phyloP scores from a whole-genome alignment of 179 eudicot genomes.

The Silene coronaria region DNA sequence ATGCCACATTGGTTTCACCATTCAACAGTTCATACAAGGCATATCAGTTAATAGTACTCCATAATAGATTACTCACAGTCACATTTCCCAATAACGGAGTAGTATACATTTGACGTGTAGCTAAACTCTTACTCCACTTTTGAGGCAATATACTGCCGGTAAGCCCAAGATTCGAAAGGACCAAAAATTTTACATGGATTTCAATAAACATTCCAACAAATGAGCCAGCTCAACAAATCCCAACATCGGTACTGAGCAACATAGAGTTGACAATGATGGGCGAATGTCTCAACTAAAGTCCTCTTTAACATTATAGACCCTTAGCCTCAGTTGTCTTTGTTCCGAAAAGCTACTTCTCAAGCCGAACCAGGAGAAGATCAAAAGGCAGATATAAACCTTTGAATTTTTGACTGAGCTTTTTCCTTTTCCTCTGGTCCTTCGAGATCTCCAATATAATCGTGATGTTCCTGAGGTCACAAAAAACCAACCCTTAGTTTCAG shows the following conservation, averaged over 20 bases:
- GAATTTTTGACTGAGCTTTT: constrained; percentile 69
- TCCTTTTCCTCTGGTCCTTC: constrained; percentile 98
- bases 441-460: constrained; percentile 85
- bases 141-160: neutral
- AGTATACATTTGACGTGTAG: neutral
- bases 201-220: neutral
- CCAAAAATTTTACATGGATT: neutral
- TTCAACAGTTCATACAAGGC: neutral
- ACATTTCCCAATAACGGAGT: neutral
- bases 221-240: neutral
- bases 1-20: neutral
- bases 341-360: neutral
- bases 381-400: constrained; percentile 63
- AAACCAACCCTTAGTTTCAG: neutral
- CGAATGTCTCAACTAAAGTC: neutral
- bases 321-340: neutral
- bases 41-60: neutral
- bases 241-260: neutral
- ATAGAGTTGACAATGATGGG: neutral
- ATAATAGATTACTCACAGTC: neutral
- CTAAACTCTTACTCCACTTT: neutral
- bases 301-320: neutral
- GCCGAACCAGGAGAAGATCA: neutral
- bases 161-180: neutral
- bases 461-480: constrained; percentile 5